Evolutionary conservation across 2,329 filamentous ascomycete genomes (phyloP).

Genomic region (Cercospora brassicicola): DNA sequence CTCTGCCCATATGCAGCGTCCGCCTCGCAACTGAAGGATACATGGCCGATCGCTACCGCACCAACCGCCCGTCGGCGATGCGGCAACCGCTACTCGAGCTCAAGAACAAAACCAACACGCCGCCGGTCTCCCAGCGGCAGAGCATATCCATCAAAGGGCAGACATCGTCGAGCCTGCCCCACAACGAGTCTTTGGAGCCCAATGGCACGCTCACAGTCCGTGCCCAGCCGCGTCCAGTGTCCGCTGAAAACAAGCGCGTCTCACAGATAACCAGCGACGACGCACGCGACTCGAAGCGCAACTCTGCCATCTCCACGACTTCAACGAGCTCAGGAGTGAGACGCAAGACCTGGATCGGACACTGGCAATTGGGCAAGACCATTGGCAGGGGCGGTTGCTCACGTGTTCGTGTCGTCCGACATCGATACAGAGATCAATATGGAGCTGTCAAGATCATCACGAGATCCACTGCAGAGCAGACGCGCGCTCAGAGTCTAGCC

Average conservation of each 20-base stretch:
- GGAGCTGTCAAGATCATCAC: conserved; percentile 96
- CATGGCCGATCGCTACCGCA: conserved; percentile 38
- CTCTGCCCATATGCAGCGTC: background rate
- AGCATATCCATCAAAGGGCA: conserved; percentile 24
- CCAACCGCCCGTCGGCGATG: conserved; percentile 26
- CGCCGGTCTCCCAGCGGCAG: conserved; percentile 26
- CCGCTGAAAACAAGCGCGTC: conserved; percentile 54
- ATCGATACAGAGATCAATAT: conserved; percentile 70
- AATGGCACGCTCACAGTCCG: conserved; percentile 48
- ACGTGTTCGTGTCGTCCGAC: conserved; percentile 80
- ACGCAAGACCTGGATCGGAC: conserved; percentile 74
- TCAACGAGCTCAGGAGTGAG: conserved; percentile 54
- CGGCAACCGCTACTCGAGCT: conserved; percentile 37
- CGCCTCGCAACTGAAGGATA: background rate
- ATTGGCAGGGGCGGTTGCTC: conserved; percentile 88
- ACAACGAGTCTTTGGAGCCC: conserved; percentile 48
- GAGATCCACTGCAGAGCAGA: conserved; percentile 72
- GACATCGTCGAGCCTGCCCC: conserved; percentile 37
- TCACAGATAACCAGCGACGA: conserved; percentile 52
- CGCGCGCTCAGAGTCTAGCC: conserved; percentile 81
- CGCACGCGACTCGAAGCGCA: conserved; percentile 51
- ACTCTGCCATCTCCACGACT: conserved; percentile 56
- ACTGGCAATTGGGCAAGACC: conserved; percentile 88
- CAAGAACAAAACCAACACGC: conserved; percentile 34
- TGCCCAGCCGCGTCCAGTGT: conserved; percentile 36